phyloP scores from a whole-genome alignment of 116 monocot species.

The Posidonia oceanica region DNA sequence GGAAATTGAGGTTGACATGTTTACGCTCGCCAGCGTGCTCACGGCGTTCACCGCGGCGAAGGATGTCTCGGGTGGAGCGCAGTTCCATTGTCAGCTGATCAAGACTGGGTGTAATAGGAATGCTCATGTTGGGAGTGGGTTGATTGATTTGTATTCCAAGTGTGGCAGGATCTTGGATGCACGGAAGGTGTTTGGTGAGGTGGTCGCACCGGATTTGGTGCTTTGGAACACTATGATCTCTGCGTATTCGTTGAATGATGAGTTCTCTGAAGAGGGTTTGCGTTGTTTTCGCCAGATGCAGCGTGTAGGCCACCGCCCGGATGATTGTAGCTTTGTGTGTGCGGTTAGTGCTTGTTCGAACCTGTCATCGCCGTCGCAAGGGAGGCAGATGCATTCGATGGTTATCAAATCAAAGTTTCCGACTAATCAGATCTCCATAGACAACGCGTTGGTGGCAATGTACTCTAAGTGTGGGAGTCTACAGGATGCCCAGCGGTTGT shows the following conservation, averaged over 20 bases:
- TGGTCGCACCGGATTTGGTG: slow-evolving; percentile 42
- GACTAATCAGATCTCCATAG: slow-evolving; percentile 22
- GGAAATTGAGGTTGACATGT: slow-evolving; percentile 39
- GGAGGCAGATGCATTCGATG: slow-evolving; percentile 41
- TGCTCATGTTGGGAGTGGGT: slow-evolving; percentile 49
- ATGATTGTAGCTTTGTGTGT: slow-evolving; percentile 64
- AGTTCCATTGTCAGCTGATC: slow-evolving; percentile 51
- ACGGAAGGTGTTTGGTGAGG: slow-evolving; percentile 48
- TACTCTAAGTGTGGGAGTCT: slow-evolving; percentile 50
- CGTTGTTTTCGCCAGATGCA: slow-evolving; percentile 46
- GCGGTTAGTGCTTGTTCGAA: slow-evolving; percentile 30
- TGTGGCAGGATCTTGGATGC: slow-evolving; percentile 32
- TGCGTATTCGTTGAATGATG: slow-evolving; percentile 43
- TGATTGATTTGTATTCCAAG: slow-evolving; percentile 61
- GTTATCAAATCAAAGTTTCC: slow-evolving; percentile 18
- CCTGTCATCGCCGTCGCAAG: slow-evolving; percentile 32
- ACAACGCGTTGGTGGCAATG: slow-evolving; percentile 44
- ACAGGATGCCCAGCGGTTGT: slow-evolving; percentile 6
- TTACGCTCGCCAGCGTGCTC: slow-evolving; percentile 61
- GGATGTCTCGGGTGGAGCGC: slow-evolving; percentile 32
- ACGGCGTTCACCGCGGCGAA: slow-evolving; percentile 38
- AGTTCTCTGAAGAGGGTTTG: slow-evolving; percentile 43
- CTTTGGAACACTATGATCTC: slow-evolving; percentile 75
- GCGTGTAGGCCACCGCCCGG: slow-evolving; percentile 39
- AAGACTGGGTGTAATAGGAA: slow-evolving; percentile 37